These are phyloP conservation scores for Leishmania tropica DNA, from an alignment of 208 protist species.

Conservation along the genomic window DNA sequence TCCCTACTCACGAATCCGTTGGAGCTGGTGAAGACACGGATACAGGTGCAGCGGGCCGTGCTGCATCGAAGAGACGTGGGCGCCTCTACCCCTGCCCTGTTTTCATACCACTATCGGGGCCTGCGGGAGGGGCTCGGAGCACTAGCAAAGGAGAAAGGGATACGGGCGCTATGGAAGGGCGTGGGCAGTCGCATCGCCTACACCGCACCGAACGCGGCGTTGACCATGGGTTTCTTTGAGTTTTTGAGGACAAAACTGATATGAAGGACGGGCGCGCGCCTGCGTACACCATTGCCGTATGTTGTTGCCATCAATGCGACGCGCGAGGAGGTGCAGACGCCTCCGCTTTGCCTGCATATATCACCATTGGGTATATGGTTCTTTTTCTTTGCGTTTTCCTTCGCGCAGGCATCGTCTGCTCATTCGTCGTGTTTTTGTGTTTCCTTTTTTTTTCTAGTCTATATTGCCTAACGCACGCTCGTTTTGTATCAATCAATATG, in stretches of 20 bases:
- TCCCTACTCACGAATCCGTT: constrained; percentile 85
- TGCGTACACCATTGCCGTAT: too few relatives aligned
- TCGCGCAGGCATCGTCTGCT: not conserved
- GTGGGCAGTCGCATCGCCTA: constrained; percentile 60
- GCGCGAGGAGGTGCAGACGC: too few relatives aligned
- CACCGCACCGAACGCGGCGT: constrained; percentile 76
- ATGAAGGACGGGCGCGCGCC: not conserved
- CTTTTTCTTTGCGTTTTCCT: not conserved
- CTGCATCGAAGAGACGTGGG: constrained; percentile 16
- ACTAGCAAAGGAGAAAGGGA: constrained; percentile 57
- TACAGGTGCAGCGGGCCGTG: constrained; percentile 87
- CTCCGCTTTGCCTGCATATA: not conserved
- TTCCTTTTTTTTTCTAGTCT: not conserved
- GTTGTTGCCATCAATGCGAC: not conserved
- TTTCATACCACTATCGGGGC: constrained; percentile 64
- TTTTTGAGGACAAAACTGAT: constrained; percentile 32
- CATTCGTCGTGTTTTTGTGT: not conserved
- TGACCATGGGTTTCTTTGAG: constrained; percentile 85
- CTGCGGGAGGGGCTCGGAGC: constrained; percentile 54
- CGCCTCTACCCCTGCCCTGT: constrained; percentile 15
- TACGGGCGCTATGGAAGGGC: constrained; percentile 66
- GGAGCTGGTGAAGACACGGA: constrained; percentile 89
- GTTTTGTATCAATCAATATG: not conserved
- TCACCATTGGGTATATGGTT: not conserved
- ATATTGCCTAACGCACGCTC: not conserved